Conservation (phyloP, 2,329 filamentous ascomycete species). For the Chaetothyriales sp. region DNA sequence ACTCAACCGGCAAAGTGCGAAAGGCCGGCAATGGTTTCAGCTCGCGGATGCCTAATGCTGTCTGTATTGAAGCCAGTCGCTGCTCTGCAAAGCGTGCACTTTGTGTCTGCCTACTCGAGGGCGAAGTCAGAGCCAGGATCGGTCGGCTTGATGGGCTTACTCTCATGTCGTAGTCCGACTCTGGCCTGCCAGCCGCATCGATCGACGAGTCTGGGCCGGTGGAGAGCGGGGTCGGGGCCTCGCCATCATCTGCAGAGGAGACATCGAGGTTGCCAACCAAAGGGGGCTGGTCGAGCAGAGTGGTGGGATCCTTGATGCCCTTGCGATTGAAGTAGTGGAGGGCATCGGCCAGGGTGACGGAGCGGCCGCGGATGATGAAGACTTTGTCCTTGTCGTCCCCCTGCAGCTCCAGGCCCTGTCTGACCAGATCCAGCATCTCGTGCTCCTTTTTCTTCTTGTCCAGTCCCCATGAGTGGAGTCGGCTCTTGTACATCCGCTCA, state of each 20-base stretch:
- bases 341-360: conserved; percentile 16
- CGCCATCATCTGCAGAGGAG: conserved; percentile 15
- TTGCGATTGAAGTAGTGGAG: conserved; percentile 18
- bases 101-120: neutral
- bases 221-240: conserved; percentile 13
- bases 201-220: conserved; percentile 8
- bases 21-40: conserved; percentile 14
- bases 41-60: conserved; percentile 9
- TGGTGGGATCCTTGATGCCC: conserved; percentile 18
- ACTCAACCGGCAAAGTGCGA: conserved; percentile 13
- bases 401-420: conserved; percentile 15
- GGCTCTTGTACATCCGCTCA: conserved; percentile 19
- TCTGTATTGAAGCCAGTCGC: conserved; percentile 8
- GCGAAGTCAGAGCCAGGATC: conserved; percentile 4
- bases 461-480: conserved; percentile 15
- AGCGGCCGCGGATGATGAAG: conserved; percentile 15
- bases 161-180: conserved; percentile 10
- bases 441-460: conserved; percentile 19
- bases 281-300: conserved; percentile 9
- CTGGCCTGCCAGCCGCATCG: conserved; percentile 4
- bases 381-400: conserved; percentile 17
- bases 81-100: conserved; percentile 9
- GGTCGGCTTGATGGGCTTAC: conserved; percentile 8
- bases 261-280: conserved; percentile 4
- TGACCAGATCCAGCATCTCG: conserved; percentile 18